Base-by-base conservation (phyloP, 441 rosid species). In the Capsella rubella region DNA sequence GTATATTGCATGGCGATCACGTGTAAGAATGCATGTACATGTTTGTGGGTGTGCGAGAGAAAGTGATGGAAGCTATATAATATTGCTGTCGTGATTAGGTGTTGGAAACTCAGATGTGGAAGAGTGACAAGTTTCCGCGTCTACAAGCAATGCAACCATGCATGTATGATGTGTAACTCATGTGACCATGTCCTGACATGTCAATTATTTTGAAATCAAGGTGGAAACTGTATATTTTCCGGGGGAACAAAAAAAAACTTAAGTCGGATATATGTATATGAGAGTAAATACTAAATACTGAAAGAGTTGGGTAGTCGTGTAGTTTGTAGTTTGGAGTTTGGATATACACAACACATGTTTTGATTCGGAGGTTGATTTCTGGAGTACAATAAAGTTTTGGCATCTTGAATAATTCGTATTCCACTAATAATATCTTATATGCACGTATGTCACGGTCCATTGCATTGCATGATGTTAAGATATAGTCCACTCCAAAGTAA, bases 1-100 rank as follows among this genome's bases (percentile, higher is more conserved):
- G 29, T n/a, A n/a, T n/a, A n/a, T 75, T 70, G 80, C 75, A 76
- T 76, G 80, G 34, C 5, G 15, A 64, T 69, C 21, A 76, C 75
- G 80, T 76, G 80, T 63, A 55, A 55, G n/a, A 34, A 15, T 9
- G 59, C 60, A 63, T 69, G 66, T 6, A 11, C 45, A 40, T 40
- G n/a, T 40, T 10, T 11, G 5, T 40, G 5, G 28, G 29, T 61
- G 35, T 42, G 47, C 1, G 5, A 3, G 12, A 4, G 62, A 14
- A 2, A 0, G 4, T 3, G 62, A 14, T 10, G 50, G 58, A 47
- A n/a, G 10, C 62, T 15, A 8, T 15, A 8, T 7, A 9, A 12
- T 25, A 57, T 54, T 62, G 14, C 37, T 62, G 74, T 75, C 59
- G 45, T 6, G 58, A 68, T 68, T 61, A 68, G 62, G 58, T 74